Evolutionary conservation across 768 basidiomycete species (phyloP).

Genomic region (Kwoniella sp.): DNA sequence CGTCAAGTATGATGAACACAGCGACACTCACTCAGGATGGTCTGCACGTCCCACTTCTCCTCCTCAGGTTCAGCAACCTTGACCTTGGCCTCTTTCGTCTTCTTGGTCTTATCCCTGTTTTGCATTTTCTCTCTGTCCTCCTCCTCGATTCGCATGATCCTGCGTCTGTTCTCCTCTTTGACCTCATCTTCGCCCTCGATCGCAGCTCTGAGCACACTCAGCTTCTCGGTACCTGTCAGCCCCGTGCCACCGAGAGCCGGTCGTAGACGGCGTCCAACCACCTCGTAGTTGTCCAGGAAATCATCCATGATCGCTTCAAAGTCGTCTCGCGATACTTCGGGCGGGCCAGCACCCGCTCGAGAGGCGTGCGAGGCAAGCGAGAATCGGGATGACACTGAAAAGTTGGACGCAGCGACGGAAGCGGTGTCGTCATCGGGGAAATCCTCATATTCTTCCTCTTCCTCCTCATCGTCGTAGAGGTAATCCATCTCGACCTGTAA

Average conservation of each 20-base stretch:
- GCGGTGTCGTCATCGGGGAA: constrained; percentile 54
- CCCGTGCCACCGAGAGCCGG: constrained; percentile 67
- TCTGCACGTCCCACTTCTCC: constrained; percentile 88
- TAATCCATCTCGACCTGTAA: constrained; percentile 61
- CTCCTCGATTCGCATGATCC: constrained; percentile 57
- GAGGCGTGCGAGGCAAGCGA: constrained; percentile 71
- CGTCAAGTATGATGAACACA: too few relatives aligned
- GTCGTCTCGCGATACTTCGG: constrained; percentile 68
- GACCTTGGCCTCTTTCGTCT: constrained; percentile 54
- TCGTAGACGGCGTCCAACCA: constrained; percentile 78
- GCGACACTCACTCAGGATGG: constrained; percentile 83
- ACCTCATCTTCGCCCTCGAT: constrained; percentile 62
- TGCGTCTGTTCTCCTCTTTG: constrained; percentile 46
- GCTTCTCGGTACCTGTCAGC: constrained; percentile 72
- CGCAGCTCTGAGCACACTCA: constrained; percentile 75
- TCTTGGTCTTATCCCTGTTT: constrained; percentile 59
- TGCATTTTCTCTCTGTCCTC: constrained; percentile 61
- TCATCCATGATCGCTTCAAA: constrained; percentile 90
- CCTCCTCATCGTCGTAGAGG: constrained; percentile 62
- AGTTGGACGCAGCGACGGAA: constrained; percentile 40
- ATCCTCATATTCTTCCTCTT: constrained; percentile 60
- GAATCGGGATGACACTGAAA: constrained; percentile 55
- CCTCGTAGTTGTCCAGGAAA: constrained; percentile 88
- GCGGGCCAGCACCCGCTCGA: constrained; percentile 41
- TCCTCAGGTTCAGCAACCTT: constrained; percentile 65